These are phyloP conservation scores for Pythium chondricola DNA, from an alignment of 352 stramenopile genomes.

Conservation along the genomic window DNA sequence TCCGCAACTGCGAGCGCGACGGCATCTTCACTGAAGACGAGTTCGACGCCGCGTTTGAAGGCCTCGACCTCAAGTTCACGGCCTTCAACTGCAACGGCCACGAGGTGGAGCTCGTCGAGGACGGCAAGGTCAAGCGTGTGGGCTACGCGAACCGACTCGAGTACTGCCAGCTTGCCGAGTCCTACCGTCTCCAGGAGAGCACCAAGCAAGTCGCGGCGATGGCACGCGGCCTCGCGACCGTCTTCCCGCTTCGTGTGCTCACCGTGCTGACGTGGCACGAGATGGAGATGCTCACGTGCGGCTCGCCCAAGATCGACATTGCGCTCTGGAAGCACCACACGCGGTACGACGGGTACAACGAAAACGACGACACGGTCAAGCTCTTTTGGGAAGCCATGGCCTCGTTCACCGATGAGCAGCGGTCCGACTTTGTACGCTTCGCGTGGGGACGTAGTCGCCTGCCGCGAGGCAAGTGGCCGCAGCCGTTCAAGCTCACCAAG, in stretches of 20 bases:
- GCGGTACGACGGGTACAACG: constrained; percentile 85
- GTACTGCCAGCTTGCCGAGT: constrained; percentile 76
- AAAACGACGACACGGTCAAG: constrained; percentile 74
- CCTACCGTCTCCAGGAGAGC: constrained; percentile 77
- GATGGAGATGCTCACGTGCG: constrained; percentile 89
- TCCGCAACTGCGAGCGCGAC: constrained; percentile 77
- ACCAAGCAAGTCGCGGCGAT: constrained; percentile 70
- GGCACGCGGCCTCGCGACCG: constrained; percentile 65
- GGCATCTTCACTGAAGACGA: constrained; percentile 74
- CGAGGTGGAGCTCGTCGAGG: constrained; percentile 73
- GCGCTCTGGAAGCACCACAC: constrained; percentile 81
- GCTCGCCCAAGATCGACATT: constrained; percentile 89
- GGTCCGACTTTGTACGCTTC: constrained; percentile 90
- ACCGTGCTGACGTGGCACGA: constrained; percentile 88
- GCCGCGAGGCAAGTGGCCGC: constrained; percentile 81
- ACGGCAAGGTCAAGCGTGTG: constrained; percentile 60
- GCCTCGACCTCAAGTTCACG: constrained; percentile 74
- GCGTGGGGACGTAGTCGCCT: constrained; percentile 91
- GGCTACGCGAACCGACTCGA: constrained; percentile 81
- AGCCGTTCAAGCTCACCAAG: constrained; percentile 90
- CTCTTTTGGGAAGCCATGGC: constrained; percentile 89
- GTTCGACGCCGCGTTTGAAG: constrained; percentile 72
- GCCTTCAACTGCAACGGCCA: constrained; percentile 81
- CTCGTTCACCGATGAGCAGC: constrained; percentile 86
- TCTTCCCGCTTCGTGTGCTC: constrained; percentile 85